A percentile compares a stretch with the other conserved stretches of the same genome.
Evolutionary conservation across 345 rosid species (phyloP).

Genomic region (rapeseed (Brassica napus)): DNA sequence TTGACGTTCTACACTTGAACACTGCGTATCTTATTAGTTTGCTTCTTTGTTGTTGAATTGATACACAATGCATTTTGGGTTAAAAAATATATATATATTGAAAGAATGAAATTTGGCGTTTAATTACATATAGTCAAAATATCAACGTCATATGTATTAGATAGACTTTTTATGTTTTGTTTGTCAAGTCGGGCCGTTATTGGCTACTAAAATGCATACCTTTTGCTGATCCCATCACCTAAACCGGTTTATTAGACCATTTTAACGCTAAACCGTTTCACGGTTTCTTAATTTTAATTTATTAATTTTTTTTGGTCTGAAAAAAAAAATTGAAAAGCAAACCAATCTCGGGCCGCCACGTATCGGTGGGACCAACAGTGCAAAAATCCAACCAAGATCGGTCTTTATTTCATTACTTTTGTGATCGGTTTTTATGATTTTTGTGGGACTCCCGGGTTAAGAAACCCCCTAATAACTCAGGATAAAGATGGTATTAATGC

Average conservation of each 20-base stretch:
- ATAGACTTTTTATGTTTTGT: neutral
- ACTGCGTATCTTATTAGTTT: conserved; percentile 22
- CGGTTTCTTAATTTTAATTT: no score
- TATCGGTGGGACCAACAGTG: no score
- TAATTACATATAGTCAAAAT: neutral
- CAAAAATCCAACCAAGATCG: no score
- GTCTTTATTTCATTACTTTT: no score
- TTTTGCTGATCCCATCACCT: conserved; percentile 11
- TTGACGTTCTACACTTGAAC: neutral
- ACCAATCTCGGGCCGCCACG: no score
- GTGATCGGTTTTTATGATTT: no score
- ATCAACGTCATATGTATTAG: conserved; percentile 1
- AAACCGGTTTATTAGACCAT: neutral
- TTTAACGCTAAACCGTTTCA: no score
- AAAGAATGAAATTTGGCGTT: neutral
- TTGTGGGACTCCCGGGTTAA: no score
- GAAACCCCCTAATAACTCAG: no score
- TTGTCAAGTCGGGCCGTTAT: conserved; percentile 10
- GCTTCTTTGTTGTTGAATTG: conserved; percentile 18
- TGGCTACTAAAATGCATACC: neutral
- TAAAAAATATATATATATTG: no score
- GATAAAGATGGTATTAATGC: neutral
- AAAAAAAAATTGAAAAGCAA: no score
- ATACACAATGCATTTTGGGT: neutral
- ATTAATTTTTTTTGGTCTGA: no score